Base-by-base conservation (phyloP, 305 asterid genomes). In the Rubia peregrina region DNA sequence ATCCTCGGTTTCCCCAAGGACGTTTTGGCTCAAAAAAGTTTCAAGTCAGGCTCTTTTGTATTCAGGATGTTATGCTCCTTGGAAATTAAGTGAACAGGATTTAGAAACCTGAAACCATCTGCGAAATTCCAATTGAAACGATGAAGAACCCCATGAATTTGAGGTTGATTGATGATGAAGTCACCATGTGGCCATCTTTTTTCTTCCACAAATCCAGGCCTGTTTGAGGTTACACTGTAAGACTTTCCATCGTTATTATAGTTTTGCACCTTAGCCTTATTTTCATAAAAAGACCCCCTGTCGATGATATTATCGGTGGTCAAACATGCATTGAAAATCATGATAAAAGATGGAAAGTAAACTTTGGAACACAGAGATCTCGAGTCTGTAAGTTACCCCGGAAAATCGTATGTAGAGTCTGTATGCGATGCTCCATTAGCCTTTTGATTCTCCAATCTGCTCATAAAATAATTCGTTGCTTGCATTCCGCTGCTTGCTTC, bases 31-130 rank as follows among this genome's bases (percentile, higher is more conserved):
- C 73, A 88, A 80, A 60, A 78, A 16, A 92, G 91, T 41, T 87
- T 88, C 83, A 88, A 75, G 76, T 86, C 90, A 11, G 78, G 76
- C 76, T 81, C 90, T 74, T 76, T 83, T 55, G 64, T 76, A n/a
- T 69, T 73, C 61, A 70, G 41, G 2, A 51, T 67, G 21, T 78
- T 73, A 48, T 81, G 78, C 68, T 86, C 84, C 22, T 80, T 30
- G 33, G 33, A 30, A 30, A 30, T 30, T 19, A 55, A 40, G 10
- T 22, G 44, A 64, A 73, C 53, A 57, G 21, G 13, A 44, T 66
- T 70, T 60, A 40, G 69, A 61, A 38, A 30, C 19, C 17, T 43
- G 7, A 55, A 36, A 19, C 65, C 69, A 6, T 77, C 68, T 43
- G 36, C 30, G 66, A 67, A 49, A 66, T 36, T 48, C 64, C 76